Base-by-base conservation (phyloP, 2,329 filamentous ascomycete genomes). In the Alternaria brassicicola region DNA sequence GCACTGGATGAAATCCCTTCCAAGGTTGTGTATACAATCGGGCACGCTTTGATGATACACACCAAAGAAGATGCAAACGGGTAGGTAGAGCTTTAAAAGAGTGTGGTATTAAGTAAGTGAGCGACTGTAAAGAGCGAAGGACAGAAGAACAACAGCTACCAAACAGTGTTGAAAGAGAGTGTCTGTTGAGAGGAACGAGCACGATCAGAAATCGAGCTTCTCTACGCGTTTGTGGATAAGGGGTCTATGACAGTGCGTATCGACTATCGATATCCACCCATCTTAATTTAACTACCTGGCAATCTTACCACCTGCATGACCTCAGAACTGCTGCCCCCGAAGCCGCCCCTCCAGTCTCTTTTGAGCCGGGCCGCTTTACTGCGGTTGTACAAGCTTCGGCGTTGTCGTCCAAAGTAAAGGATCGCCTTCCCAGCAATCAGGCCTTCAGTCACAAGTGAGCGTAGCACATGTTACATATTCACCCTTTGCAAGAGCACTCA, bases 271-370 rank as follows among this genome's bases (percentile, higher is more conserved):
- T 65, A 68, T 65, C 67, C 66, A 70, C 69, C 68, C 68, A 67
- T 64, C 61, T 63, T 69, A 72, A 75, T 72, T 70, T 71, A 66
- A 66, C 68, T 70, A 31, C 35, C 35, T 21, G 9, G 28, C 9
- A 72, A 71, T 73, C 68, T 65, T 67, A 61, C 64, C 54, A 59
- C 63, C 66, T 75, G 72, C 71, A 75, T 71, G 65, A 72, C 68
- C 66, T 72, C 63, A 70, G 60, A 66, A 57, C 59, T 53, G 55
- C 52, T 57, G 21, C 31, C 57, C 55, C 55, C 59, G 61, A 59
- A 58, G n/a, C n/a, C 67, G 62, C 70, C 62, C 56, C 64, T 67
- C 57, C 56, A 65, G 49, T 55, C 69, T 64, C 28, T 59, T 70
- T 74, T 66, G 55, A 68, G 66, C 59, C 25, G 55, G 53, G 19